Conservation (phyloP, 441 rosid species). For the Gossypium schwendimanii region DNA sequence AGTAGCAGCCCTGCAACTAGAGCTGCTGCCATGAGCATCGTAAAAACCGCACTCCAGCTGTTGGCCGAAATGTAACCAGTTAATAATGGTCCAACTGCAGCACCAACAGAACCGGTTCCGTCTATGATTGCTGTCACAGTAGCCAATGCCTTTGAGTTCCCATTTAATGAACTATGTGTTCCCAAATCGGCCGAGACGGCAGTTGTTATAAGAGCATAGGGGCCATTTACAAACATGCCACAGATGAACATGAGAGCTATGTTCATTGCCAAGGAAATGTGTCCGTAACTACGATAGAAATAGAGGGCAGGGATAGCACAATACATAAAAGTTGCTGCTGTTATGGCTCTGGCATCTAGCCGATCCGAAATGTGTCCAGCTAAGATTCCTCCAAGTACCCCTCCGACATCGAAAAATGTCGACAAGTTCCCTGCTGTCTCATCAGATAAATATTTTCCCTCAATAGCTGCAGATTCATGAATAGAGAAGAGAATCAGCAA, state of each 20-base stretch:
- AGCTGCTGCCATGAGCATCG: constrained; percentile 92
- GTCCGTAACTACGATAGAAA: constrained; percentile 76
- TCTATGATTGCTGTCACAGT: constrained; percentile 93
- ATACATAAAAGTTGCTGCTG: constrained; percentile 92
- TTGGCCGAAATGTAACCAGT: constrained; percentile 77
- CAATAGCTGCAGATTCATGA: constrained; percentile 53
- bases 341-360: constrained; percentile 71
- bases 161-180: constrained; percentile 75
- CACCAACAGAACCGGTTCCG: constrained; percentile 93
- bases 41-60: constrained; percentile 82
- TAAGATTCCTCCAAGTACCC: constrained; percentile 83
- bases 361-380: constrained; percentile 87
- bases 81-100: constrained; percentile 82
- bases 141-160: constrained; percentile 83
- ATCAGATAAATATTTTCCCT: constrained; percentile 68
- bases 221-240: constrained; percentile 92
- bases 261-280: constrained; percentile 56
- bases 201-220: constrained; percentile 88
- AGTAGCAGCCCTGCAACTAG: constrained; percentile 70
- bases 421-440: constrained; percentile 78
- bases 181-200: constrained; percentile 95
- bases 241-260: constrained; percentile 63
- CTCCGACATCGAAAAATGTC: constrained; percentile 89
- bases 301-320: constrained; percentile 82
- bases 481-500: constrained; percentile 3